Conservation (phyloP, 1,284 basidiomycete species). For the Athelia sp. region DNA sequence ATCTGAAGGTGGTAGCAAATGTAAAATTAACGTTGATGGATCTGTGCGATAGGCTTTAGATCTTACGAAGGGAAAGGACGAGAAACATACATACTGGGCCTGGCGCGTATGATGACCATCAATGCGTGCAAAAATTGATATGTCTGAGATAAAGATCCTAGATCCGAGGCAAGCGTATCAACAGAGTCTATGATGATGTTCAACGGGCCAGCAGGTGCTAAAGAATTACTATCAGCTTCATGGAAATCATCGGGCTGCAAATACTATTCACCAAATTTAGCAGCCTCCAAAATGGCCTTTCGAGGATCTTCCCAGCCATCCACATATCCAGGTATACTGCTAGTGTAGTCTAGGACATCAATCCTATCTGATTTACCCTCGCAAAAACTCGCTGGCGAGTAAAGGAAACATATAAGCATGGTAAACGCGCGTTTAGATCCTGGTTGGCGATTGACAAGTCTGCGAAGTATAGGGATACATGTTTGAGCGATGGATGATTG, state of each 20-base stretch:
- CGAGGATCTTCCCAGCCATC: conserved; percentile 26
- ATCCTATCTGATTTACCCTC: conserved; percentile 25
- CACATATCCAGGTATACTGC: conserved; percentile 49
- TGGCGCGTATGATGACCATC: conserved; percentile 35
- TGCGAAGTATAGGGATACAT: conserved; percentile 51
- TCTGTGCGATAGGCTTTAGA: conserved; percentile 27
- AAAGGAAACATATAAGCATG: conserved; percentile 57
- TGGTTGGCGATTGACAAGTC: conserved; percentile 25
- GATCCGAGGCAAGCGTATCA: conserved; percentile 56
- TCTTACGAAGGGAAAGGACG: conserved; percentile 1
- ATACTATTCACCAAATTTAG: conserved; percentile 38
- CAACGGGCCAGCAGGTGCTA: conserved; percentile 38
- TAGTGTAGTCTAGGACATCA: conserved; percentile 47
- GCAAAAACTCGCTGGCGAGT: conserved; percentile 44
- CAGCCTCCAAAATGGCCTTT: conserved; percentile 34
- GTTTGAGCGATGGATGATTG: conserved; percentile 66
- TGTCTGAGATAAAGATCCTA: conserved; percentile 47
- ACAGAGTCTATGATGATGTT: conserved; percentile 64
- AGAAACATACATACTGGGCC: conserved; percentile 36
- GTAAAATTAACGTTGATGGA: conserved; percentile 63
- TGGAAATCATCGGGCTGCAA: conserved; percentile 7
- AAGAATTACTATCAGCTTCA: conserved; percentile 4
- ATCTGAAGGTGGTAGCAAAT: conserved; percentile 47
- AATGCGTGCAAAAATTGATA: conserved; percentile 47
- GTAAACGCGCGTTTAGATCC: conserved; percentile 23